Conservation (phyloP, 108 stramenopile species). For the Bacterosira constricta region DNA sequence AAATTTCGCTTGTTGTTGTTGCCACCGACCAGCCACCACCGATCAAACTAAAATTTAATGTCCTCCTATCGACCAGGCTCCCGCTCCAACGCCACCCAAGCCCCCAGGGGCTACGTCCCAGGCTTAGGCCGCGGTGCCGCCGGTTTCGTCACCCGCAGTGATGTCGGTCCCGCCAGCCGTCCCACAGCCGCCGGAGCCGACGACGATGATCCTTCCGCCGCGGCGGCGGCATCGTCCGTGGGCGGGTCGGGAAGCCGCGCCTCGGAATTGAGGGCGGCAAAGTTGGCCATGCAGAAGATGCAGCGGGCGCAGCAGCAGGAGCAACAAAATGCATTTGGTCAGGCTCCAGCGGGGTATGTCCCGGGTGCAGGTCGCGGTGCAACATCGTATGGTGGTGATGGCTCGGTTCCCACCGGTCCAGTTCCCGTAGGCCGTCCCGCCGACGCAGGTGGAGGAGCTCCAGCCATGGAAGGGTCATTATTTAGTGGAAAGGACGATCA, state of each 20-base stretch:
- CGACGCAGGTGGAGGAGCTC: constrained; percentile 16
- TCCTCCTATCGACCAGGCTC: constrained; percentile 25
- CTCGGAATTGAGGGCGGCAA: constrained; percentile 54
- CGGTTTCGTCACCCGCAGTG: constrained; percentile 96
- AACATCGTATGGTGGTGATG: constrained; percentile 39
- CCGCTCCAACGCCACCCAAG: constrained; percentile 27
- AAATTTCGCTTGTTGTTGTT: no score
- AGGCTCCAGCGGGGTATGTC: constrained; percentile 84
- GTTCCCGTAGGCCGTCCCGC: constrained; percentile 38
- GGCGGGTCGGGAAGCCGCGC: constrained; percentile 44
- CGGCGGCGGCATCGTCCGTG: constrained; percentile 25
- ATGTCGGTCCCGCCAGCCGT: constrained; percentile 86
- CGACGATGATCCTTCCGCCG: constrained; percentile 35
- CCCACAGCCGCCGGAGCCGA: constrained; percentile 20
- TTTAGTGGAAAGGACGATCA: constrained; percentile 54
- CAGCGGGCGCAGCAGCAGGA: constrained; percentile 46
- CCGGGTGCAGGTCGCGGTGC: constrained; percentile 84
- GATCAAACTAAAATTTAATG: no score
- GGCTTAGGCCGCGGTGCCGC: constrained; percentile 97
- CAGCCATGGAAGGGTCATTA: constrained; percentile 34
- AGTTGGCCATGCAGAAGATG: constrained; percentile 49
- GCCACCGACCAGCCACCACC: no score
- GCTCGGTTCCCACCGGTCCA: constrained; percentile 13
- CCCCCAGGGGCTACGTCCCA: constrained; percentile 91
- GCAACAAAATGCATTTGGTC: background rate